Percentiles rank a stretch among this genome's conserved stretches.
Conservation (phyloP, 306 rosid genomes). For the Citrullus mucosospermus region DNA sequence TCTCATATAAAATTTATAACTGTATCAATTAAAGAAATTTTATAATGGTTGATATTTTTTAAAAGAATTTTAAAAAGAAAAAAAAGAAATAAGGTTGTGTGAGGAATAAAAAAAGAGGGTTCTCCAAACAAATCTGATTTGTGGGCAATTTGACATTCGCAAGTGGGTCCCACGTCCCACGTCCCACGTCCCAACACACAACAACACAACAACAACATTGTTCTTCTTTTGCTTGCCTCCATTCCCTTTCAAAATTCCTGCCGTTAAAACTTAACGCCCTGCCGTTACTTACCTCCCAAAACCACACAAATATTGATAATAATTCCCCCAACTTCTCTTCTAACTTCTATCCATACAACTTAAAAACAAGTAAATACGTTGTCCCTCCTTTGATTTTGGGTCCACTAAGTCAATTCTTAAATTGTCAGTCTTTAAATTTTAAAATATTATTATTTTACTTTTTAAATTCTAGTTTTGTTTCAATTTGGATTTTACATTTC, state of each 20-base stretch:
- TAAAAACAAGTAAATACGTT: background rate
- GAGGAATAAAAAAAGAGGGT: background rate
- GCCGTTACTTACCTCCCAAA: background rate
- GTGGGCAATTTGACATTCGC: background rate
- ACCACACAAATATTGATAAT: background rate
- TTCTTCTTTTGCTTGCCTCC: conserved; percentile 4
- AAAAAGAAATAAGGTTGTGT: background rate
- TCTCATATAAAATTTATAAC: no score
- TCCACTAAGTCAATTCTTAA: no score
- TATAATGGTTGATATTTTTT: no score
- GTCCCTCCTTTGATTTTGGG: no score
- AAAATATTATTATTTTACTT: no score
- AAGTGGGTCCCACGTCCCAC: conserved; percentile 8
- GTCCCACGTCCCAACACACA: background rate
- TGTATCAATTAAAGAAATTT: no score
- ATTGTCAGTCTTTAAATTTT: no score
- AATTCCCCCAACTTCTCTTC: background rate
- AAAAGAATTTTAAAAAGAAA: background rate
- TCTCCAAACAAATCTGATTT: background rate
- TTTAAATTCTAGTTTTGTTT: no score
- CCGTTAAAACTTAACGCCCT: background rate
- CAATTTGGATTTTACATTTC: no score
- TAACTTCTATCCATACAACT: background rate
- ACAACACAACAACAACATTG: background rate
- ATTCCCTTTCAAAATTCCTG: background rate